phyloP scores from a whole-genome alignment of 495 filamentous ascomycete genomes.

The Oidiodendron maius region DNA sequence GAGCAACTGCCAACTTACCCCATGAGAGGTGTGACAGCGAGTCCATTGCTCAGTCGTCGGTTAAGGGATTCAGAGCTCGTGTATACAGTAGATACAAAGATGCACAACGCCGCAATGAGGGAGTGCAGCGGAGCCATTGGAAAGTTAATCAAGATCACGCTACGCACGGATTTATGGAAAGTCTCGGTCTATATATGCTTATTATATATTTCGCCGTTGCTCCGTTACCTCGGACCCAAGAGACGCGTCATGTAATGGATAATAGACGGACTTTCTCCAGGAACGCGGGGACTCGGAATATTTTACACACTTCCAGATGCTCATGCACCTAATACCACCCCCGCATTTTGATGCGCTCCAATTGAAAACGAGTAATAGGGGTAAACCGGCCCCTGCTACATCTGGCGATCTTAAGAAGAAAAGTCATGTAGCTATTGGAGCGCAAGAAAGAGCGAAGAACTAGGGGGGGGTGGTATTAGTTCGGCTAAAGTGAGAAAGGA shows the following conservation, averaged over 20 bases:
- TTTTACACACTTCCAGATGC: background rate
- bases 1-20: background rate
- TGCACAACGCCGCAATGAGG: background rate
- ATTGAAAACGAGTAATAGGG: background rate
- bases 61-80: background rate
- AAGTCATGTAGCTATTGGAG: background rate
- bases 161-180: background rate
- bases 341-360: constrained; percentile 1
- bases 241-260: background rate
- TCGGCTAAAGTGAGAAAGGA: too few species aligned
- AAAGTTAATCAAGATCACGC: background rate
- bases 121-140: background rate
- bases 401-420: background rate
- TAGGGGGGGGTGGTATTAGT: too few species aligned
- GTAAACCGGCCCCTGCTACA: background rate
- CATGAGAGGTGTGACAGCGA: constrained; percentile 12
- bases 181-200: background rate
- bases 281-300: too few species aligned
- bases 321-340: background rate
- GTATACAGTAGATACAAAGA: background rate
- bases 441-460: background rate
- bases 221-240: background rate
- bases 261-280: too few species aligned
- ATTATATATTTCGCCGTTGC: background rate
- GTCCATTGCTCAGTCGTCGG: constrained; percentile 9